Percentiles rank a stretch among this genome's conserved stretches.
phyloP scores from a whole-genome alignment of 345 rosid species.

The Salix viminalis region DNA sequence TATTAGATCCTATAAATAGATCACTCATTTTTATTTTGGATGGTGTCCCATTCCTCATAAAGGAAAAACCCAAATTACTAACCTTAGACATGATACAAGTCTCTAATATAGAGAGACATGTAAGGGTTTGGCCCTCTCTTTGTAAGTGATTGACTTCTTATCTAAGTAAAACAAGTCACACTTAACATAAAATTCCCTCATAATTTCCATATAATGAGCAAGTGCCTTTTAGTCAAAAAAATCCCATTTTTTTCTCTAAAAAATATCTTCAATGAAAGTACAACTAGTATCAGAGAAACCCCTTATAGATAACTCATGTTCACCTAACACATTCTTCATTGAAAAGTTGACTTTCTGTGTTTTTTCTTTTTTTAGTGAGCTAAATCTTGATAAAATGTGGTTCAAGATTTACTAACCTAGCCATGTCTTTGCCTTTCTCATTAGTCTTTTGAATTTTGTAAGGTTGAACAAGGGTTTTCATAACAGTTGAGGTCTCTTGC shows the following conservation, averaged over 20 bases:
- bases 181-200: background rate
- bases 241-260: too few species aligned
- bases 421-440: background rate
- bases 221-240: too few species aligned
- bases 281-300: too few species aligned
- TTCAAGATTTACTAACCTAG: too few species aligned
- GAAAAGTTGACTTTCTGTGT: background rate
- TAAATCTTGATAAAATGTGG: background rate
- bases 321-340: background rate
- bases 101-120: background rate
- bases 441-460: too few species aligned
- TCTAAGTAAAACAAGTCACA: too few species aligned
- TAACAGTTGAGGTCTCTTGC: background rate
- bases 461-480: background rate
- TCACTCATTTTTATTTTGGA: background rate
- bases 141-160: background rate
- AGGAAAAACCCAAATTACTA: background rate
- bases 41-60: background rate
- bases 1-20: background rate
- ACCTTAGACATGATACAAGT: background rate
- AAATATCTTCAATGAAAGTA: background rate
- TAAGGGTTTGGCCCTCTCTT: too few species aligned
- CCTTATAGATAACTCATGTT: background rate
- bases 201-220: too few species aligned
- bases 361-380: background rate